phyloP scores from a whole-genome alignment of 2,329 filamentous ascomycete genomes.

The Trichoderma semiorbis region DNA sequence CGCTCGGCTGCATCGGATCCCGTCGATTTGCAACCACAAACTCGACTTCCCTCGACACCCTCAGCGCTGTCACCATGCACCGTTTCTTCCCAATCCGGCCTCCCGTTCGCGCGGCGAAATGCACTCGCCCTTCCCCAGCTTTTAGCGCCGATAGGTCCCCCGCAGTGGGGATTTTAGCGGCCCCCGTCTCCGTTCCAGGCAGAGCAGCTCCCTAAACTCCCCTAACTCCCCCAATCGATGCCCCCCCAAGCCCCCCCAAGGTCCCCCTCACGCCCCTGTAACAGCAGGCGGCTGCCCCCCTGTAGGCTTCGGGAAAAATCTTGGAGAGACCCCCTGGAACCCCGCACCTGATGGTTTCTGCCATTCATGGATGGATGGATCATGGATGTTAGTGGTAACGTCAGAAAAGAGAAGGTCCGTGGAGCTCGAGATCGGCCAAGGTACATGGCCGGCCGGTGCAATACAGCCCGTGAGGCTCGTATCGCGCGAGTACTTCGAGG shows the following conservation, averaged over 20 bases:
- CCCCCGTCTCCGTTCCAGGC: neutral
- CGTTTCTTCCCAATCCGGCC: neutral
- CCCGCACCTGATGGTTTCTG: conserved; percentile 17
- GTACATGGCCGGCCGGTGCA: neutral
- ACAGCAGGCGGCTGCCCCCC: neutral
- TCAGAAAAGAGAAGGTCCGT: conserved; percentile 12
- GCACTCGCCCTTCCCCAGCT: conserved; percentile 17
- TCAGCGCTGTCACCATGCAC: neutral
- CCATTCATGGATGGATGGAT: neutral
- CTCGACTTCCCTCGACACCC: neutral
- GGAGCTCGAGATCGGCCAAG: neutral
- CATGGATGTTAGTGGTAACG: neutral
- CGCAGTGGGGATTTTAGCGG: conserved; percentile 14
- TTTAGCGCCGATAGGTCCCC: conserved; percentile 20
- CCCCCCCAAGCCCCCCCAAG: neutral
- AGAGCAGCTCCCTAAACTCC: neutral
- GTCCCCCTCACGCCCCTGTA: conserved; percentile 3
- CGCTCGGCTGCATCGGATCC: conserved; percentile 11
- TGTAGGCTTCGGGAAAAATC: neutral
- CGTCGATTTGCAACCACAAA: neutral
- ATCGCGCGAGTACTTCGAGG: neutral
- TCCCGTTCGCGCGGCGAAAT: neutral
- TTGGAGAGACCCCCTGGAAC: conserved; percentile 12
- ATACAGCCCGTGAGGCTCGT: neutral
- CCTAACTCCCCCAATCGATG: neutral